Base-by-base conservation (phyloP, 2,329 filamentous ascomycete genomes). In the Calonectria henricotiae region DNA sequence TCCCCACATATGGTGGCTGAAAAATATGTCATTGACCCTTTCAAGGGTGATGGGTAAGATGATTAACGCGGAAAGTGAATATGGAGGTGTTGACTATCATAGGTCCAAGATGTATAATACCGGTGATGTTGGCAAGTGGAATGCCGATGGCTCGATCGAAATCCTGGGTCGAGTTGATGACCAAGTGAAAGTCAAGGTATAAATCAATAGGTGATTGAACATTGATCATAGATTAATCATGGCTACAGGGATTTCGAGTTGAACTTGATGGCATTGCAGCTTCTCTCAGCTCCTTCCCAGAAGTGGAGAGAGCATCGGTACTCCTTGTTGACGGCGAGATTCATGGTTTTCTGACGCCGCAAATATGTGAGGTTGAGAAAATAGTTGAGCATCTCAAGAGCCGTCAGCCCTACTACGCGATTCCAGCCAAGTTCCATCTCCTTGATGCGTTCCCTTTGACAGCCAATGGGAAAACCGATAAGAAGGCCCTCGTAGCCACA, bases 181-280 rank as follows among this genome's bases (percentile, higher is more conserved):
- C 70, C 89, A 91, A 75, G 86, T 91, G 67, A 91, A 91, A 77
- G 85, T 90, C 74, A 89, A 89, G 78, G 84, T 84, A 78, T 11
- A 64, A 71, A 60, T 23, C 20, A 2, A 2, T 11, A 5, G 1
- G 1, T 8, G 27, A 7, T 13, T 1, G 5, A 8, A 12, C 25
- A 4, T 11, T 17, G 7, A 30, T 30, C 7, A 46, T 15, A 46
- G 5, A 46, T 49, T 69, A 25, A 54, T 44, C 41, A 41, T 30
- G 9, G 4, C 15, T 3, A 6, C 43, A 82, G 83, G 88, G 89
- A 1, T 90, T 90, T 77, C 86, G 89, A n/a, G 86, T 91, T 23
- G 89, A 91, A 76, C 85, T 90, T 1, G 88, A 90, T 64, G 87
- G 89, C 12, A 85, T 91, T 17, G 84, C 87, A 0, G 79, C 84